Evolutionary conservation across 2,329 filamentous ascomycete genomes (phyloP).

Genomic region (Chaetomiaceae sp.): DNA sequence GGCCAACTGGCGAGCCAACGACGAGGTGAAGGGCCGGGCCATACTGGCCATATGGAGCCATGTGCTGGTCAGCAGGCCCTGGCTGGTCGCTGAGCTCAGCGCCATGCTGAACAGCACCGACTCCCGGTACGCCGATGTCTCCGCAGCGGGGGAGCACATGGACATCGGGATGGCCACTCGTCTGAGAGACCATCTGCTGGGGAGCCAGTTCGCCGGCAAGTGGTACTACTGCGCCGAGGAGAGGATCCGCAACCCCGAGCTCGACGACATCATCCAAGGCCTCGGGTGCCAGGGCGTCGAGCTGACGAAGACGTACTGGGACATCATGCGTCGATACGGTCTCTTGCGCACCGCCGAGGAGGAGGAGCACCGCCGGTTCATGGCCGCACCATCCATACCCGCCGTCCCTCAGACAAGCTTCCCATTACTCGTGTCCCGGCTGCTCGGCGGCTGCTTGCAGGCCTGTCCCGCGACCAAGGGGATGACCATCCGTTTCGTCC

Average conservation of each 20-base stretch:
- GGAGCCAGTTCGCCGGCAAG: conserved; percentile 12
- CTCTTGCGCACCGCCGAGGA: conserved; percentile 23
- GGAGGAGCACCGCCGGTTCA: conserved; percentile 15
- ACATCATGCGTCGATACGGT: conserved; percentile 14
- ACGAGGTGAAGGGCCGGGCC: conserved; percentile 19
- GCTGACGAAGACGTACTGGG: conserved; percentile 24
- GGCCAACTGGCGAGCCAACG: conserved; percentile 23
- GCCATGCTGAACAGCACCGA: conserved; percentile 7
- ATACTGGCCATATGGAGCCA: conserved; percentile 26
- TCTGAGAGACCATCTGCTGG: conserved; percentile 18
- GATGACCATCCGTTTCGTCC: conserved; percentile 14
- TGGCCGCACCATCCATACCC: neutral
- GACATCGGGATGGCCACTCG: neutral
- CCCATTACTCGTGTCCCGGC: conserved; percentile 4
- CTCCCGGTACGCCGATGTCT: conserved; percentile 25
- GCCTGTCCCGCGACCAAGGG: conserved; percentile 11
- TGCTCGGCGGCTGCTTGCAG: conserved; percentile 16
- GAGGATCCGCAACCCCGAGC: conserved; percentile 8
- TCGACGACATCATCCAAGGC: conserved; percentile 16
- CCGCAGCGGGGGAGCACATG: conserved; percentile 13
- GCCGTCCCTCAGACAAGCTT: neutral
- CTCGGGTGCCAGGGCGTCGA: conserved; percentile 20
- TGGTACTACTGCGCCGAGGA: conserved; percentile 25
- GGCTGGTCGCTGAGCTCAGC: conserved; percentile 15
- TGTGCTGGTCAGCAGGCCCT: conserved; percentile 12